phyloP scores from a whole-genome alignment of 768 basidiomycete species.

The Kwoniella dendrophila region DNA sequence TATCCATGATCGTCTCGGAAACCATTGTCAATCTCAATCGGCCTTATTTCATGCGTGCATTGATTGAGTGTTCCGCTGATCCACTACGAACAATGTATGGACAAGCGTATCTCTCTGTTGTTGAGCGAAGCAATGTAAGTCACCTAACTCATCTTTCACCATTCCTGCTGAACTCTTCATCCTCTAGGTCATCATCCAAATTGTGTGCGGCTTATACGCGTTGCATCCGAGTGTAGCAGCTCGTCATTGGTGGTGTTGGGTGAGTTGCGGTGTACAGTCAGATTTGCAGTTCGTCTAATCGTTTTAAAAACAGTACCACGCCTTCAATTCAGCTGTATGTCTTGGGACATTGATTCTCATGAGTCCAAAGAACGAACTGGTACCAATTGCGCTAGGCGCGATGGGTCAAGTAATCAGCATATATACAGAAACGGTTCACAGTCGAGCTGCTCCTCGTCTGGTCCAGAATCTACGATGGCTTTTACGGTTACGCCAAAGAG shows the following conservation, averaged over 20 bases:
- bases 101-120: conserved; percentile 24
- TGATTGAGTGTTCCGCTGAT: conserved; percentile 21
- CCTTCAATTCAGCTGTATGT: conserved; percentile 40
- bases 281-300: not conserved
- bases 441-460: conserved; percentile 10
- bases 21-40: conserved; percentile 29
- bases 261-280: conserved; percentile 13
- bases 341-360: conserved; percentile 31
- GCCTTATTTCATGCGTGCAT: conserved; percentile 33
- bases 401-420: conserved; percentile 29
- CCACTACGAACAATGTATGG: conserved; percentile 24
- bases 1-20: conserved; percentile 32
- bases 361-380: conserved; percentile 30
- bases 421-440: conserved; percentile 14
- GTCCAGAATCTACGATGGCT: conserved; percentile 36
- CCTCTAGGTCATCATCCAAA: conserved; percentile 27
- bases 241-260: conserved; percentile 37
- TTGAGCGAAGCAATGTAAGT: conserved; percentile 38
- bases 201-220: conserved; percentile 19
- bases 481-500: conserved; percentile 26
- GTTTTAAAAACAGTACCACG: conserved; percentile 28
- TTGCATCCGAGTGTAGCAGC: conserved; percentile 20
- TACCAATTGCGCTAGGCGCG: conserved; percentile 18
- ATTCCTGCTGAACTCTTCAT: not conserved
- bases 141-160: not conserved